These are phyloP conservation scores for Pythium folliculosum DNA, from an alignment of 352 stramenopile genomes.

Conservation along the genomic window DNA sequence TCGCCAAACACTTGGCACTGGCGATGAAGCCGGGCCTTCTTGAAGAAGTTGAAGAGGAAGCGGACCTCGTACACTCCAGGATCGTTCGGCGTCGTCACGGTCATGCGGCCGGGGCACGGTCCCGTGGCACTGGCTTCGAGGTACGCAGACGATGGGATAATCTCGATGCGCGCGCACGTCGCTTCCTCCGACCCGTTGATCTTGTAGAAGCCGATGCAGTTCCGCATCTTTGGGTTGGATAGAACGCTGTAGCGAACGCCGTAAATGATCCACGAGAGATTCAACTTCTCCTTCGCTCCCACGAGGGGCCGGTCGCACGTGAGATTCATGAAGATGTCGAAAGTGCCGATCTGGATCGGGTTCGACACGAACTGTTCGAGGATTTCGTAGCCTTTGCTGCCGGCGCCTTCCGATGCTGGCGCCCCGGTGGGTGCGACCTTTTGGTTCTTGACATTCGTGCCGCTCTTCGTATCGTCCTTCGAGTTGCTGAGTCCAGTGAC, in stretches of 20 bases:
- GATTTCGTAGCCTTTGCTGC: constrained; percentile 41
- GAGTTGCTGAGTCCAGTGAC: constrained; percentile 27
- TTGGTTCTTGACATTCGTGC: constrained; percentile 6
- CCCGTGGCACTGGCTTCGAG: constrained; percentile 37
- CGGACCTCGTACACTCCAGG: constrained; percentile 64
- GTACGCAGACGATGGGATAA: constrained; percentile 56
- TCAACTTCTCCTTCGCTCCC: constrained; percentile 44
- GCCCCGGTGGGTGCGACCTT: constrained; percentile 21
- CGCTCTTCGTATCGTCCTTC: constrained; percentile 26
- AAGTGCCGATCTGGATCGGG: constrained; percentile 54
- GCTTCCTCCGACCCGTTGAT: constrained; percentile 34
- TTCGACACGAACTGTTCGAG: constrained; percentile 55
- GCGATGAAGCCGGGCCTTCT: constrained; percentile 53
- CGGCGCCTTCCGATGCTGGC: background rate
- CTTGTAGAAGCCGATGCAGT: constrained; percentile 63
- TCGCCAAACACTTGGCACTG: constrained; percentile 60
- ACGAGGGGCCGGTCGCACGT: constrained; percentile 51
- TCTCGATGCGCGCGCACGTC: constrained; percentile 43
- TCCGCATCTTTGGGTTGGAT: constrained; percentile 46
- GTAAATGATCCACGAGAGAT: constrained; percentile 61
- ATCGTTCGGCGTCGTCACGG: constrained; percentile 43
- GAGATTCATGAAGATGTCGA: constrained; percentile 67
- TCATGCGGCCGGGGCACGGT: constrained; percentile 49
- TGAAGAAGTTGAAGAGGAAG: constrained; percentile 71
- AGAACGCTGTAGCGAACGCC: constrained; percentile 51